Evolutionary conservation across 2,329 filamentous ascomycete genomes (phyloP), one percentile per base, ranked within the genome.

Genomic region (Neofusicoccum sp.): DNA sequence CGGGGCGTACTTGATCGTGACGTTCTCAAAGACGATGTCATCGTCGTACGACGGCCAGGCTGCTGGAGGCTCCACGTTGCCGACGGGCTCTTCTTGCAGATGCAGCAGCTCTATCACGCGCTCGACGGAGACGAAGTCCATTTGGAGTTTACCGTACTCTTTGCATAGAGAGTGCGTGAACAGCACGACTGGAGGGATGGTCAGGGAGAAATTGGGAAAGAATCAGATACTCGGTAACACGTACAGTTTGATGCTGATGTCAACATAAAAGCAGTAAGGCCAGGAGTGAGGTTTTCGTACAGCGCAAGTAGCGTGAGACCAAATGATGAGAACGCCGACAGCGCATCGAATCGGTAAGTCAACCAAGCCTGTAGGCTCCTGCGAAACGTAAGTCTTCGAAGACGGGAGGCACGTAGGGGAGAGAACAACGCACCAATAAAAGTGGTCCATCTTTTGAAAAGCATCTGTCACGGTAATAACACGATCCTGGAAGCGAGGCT

Each of bases 361-460:
- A 97, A 82, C 93, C 93, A 97, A 6, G 87, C 87, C 67, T 96
- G 92, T 47, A 96, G 82, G 64, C 88, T 91, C 80, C 45, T 48
- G 45, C 6, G 7, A 16, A 14, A 6, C 6, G 45, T 43, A 11
- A n/a, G 41, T 16, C 4, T 43, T 12, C 7, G 4, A n/a, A 22
- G 22, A 22, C 22, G 22, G 22, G 22, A 22, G 22, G 22, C 22
- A 6, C 12, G 12, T n/a, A 16, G 16, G 41, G 41, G 6, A 14
- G 12, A n/a, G 4, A 43, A 43, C 29, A 29, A 22, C 45, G 45
- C 29, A 58, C 90, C 93, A 97, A 78, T 96, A 97, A 78, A 97
- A 96, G 74, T 97, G 93, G 70, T 97, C 93, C 84, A 96, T 95
- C 73, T 92, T 92, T 74, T 97, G 93, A 72, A 97, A 97, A 16